Percentiles rank a stretch among this genome's conserved stretches.
These are phyloP conservation scores for Hsuehochloa calcarea DNA, from an alignment of 176 grass and related monocot genomes.

Conservation along the genomic window DNA sequence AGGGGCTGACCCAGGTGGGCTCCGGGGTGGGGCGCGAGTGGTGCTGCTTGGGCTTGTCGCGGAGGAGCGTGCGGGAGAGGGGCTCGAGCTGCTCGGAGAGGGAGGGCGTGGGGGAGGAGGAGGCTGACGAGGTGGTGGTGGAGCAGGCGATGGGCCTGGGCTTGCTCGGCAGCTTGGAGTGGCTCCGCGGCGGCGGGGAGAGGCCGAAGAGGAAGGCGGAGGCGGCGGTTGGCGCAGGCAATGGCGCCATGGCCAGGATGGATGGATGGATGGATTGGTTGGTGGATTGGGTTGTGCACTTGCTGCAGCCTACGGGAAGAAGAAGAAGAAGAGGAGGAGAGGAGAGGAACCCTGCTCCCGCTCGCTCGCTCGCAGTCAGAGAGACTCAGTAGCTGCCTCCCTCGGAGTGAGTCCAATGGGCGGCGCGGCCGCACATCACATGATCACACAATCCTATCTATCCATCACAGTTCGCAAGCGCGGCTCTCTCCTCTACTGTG, in stretches of 20 bases:
- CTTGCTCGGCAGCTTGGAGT: background rate
- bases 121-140: background rate
- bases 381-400: too few species aligned
- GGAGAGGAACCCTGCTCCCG: too few species aligned
- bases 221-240: slow-evolving; percentile 25
- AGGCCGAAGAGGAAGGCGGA: slow-evolving; percentile 1
- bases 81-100: slow-evolving; percentile 76
- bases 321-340: too few species aligned
- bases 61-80: slow-evolving; percentile 67
- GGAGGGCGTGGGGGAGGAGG: slow-evolving; percentile 41
- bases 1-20: slow-evolving; percentile 76
- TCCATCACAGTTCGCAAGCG: too few species aligned
- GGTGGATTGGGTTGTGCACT: background rate
- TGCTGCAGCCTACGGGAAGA: too few species aligned
- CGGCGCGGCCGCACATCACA: too few species aligned
- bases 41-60: slow-evolving; percentile 36
- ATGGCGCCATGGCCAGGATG: slow-evolving; percentile 30
- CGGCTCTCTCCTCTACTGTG: too few species aligned
- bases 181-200: slow-evolving; percentile 13
- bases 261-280: background rate
- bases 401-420: too few species aligned
- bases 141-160: slow-evolving; percentile 21
- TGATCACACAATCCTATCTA: too few species aligned
- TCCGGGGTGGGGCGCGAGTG: slow-evolving; percentile 32
- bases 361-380: too few species aligned